phyloP scores from a whole-genome alignment of 192 early-diverging fungal genomes.

The Backusella macrospora region DNA sequence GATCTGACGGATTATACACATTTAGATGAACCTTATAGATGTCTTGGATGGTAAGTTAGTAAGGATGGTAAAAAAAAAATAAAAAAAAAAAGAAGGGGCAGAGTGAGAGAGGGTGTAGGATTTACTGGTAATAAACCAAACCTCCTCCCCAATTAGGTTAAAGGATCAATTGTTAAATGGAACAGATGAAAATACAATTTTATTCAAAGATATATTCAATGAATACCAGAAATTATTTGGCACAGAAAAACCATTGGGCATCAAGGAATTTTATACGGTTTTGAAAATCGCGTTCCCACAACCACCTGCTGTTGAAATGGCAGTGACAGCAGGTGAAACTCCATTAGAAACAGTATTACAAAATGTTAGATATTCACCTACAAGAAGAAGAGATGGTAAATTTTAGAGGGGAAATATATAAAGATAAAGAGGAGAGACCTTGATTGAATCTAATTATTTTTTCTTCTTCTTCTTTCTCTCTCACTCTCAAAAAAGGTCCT shows the following conservation, averaged over 20 bases:
- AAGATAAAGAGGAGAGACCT: too few species aligned
- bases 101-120: too few species aligned
- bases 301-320: constrained; percentile 21
- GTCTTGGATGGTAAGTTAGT: constrained; percentile 54
- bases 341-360: constrained; percentile 24
- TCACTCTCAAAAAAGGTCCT: not conserved
- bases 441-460: too few species aligned
- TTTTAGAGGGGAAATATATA: too few species aligned
- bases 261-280: constrained; percentile 40
- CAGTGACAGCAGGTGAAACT: constrained; percentile 13
- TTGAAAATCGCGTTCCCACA: constrained; percentile 41
- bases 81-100: too few species aligned
- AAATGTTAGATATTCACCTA: constrained; percentile 32
- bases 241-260: constrained; percentile 34
- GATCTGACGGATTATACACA: constrained; percentile 45
- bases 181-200: constrained; percentile 38
- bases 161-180: constrained; percentile 49
- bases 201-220: constrained; percentile 44
- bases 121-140: too few species aligned
- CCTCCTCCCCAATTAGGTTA: constrained; percentile 39
- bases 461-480: too few species aligned
- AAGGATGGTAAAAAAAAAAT: not conserved
- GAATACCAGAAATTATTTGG: constrained; percentile 49
- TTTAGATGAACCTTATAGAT: constrained; percentile 58
- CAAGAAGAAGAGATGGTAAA: constrained; percentile 24